Evolutionary conservation across 2,329 filamentous ascomycete species (phyloP).

Genomic region (Bipolaris bicolor): DNA sequence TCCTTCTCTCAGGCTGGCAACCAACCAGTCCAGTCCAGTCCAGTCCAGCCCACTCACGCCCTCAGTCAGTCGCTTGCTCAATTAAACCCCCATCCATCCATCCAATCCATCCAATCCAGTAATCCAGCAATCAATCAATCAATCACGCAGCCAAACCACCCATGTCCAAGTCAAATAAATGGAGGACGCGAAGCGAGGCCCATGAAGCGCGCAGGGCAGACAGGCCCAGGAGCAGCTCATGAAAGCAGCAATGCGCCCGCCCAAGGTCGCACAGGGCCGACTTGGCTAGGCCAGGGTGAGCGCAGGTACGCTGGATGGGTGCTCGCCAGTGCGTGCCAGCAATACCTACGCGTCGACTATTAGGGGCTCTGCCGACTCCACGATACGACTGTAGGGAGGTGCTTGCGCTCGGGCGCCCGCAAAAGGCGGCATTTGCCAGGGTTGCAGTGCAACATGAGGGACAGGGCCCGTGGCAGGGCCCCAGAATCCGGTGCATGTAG

Average conservation of each 20-base stretch:
- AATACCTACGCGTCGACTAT: neutral
- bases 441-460: constrained; percentile 22
- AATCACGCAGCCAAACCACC: neutral
- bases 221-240: constrained; percentile 4
- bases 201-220: neutral
- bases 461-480: constrained; percentile 6
- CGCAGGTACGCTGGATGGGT: constrained; percentile 37
- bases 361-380: constrained; percentile 1
- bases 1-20: neutral
- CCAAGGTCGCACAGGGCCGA: constrained; percentile 26
- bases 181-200: neutral
- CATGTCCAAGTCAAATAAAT: neutral
- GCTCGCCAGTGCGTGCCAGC: constrained; percentile 22
- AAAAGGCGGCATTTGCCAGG: constrained; percentile 21
- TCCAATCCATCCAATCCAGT: neutral
- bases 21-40: neutral
- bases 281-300: constrained; percentile 17
- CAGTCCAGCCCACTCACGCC: neutral
- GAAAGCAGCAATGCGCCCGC: constrained; percentile 25
- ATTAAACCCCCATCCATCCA: neutral
- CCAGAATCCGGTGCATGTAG: neutral
- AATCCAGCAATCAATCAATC: neutral
- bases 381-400: neutral
- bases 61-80: neutral
- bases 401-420: constrained; percentile 15